Percentiles rank a stretch among this genome's conserved stretches.
Conservation (phyloP, 441 rosid genomes). For the Arabidopsis lyrata region DNA sequence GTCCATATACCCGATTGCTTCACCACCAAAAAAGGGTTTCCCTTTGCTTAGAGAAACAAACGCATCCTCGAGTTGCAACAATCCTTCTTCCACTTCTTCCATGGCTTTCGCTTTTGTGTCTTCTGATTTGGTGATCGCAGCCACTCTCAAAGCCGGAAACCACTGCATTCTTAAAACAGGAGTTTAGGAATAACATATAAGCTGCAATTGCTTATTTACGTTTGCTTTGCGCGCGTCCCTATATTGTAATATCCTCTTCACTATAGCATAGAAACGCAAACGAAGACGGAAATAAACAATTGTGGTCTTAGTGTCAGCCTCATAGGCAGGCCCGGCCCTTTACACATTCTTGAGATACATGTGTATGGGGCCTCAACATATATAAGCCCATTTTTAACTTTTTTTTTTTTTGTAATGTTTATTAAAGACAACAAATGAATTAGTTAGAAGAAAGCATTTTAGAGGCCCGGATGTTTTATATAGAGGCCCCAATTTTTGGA, state of each 20-base stretch:
- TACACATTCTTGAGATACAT: too few relatives aligned
- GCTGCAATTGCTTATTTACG: background rate
- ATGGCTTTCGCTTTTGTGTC: slow-evolving; percentile 50
- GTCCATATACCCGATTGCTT: slow-evolving; percentile 65
- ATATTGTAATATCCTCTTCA: background rate
- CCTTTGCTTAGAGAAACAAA: slow-evolving; percentile 64
- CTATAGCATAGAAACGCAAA: background rate
- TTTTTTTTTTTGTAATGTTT: too few relatives aligned
- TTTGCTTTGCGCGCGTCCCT: background rate
- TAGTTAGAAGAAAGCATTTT: too few relatives aligned
- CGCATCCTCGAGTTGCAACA: slow-evolving; percentile 58
- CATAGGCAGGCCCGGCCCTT: too few relatives aligned
- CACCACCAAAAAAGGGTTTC: slow-evolving; percentile 71
- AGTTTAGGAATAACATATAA: background rate
- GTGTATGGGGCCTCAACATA: too few relatives aligned
- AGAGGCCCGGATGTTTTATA: too few relatives aligned
- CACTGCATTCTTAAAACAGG: slow-evolving; percentile 46
- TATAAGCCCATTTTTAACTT: too few relatives aligned
- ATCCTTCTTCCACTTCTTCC: slow-evolving; percentile 49
- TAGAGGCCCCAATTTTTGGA: too few relatives aligned
- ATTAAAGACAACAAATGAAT: too few relatives aligned
- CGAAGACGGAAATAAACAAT: background rate
- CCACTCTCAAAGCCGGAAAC: slow-evolving; percentile 51
- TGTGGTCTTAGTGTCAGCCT: background rate
- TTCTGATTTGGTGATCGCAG: slow-evolving; percentile 43